A percentile compares a stretch with the other conserved stretches of the same genome.
phyloP scores from a whole-genome alignment of 1,284 basidiomycete genomes.

The Cutaneotrichosporon curvatum region DNA sequence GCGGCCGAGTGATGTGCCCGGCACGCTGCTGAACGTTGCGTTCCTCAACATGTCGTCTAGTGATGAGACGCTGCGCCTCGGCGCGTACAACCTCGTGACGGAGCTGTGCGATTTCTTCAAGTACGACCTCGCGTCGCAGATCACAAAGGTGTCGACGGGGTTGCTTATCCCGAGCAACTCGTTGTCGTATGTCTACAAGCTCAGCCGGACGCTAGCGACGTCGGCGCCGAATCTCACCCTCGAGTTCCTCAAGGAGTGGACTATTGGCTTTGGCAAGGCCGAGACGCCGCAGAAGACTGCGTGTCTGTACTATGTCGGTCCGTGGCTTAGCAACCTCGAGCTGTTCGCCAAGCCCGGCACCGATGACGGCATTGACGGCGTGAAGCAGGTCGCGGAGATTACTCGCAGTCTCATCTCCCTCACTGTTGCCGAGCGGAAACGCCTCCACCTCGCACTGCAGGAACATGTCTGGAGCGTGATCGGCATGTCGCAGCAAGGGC shows the following conservation, averaged over 20 bases:
- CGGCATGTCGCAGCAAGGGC: conserved; percentile 57
- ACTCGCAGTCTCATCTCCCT: conserved; percentile 67
- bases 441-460: conserved; percentile 59
- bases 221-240: conserved; percentile 72
- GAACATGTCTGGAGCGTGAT: conserved; percentile 69
- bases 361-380: conserved; percentile 32
- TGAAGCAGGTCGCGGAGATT: conserved; percentile 58
- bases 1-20: conserved; percentile 71
- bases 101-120: conserved; percentile 71
- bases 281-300: conserved; percentile 60
- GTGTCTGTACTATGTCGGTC: conserved; percentile 70
- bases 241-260: conserved; percentile 77
- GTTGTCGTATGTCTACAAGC: conserved; percentile 55
- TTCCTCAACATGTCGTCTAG: conserved; percentile 65
- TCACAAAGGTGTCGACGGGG: conserved; percentile 54
- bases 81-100: conserved; percentile 68
- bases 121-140: conserved; percentile 62
- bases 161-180: conserved; percentile 67
- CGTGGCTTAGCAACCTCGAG: conserved; percentile 76
- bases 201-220: conserved; percentile 65
- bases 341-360: conserved; percentile 63
- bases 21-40: conserved; percentile 72
- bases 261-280: conserved; percentile 52
- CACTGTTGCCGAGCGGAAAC: conserved; percentile 62
- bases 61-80: conserved; percentile 66